Base-by-base conservation (phyloP, 805 yeast genomes). In the Teunomyces panamensis region DNA sequence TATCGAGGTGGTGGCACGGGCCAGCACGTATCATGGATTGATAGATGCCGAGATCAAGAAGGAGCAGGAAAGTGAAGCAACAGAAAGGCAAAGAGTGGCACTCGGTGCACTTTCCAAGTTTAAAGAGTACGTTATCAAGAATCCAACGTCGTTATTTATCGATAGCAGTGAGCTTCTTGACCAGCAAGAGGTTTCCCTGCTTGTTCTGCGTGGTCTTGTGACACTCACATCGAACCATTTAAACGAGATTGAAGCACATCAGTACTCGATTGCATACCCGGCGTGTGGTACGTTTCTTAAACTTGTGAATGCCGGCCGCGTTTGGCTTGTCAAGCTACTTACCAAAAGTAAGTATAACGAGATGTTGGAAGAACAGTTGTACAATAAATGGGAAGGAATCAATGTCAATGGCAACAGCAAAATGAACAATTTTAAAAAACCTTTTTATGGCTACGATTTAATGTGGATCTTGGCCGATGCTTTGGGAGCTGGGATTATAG, bases 381-480 rank as follows among this genome's bases (percentile, higher is more conserved):
- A 62, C 16, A 65, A 65, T 16, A 77, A 68, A 50, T 81, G 82
- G 78, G 75, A 71, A 48, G 78, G 77, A 1, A 50, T 51, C 10
- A 65, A 52, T 13, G 8, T 54, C 3, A 56, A 51, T 43, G 67
- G 67, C 0, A 52, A 56, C 1, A 44, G 52, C 37, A 67, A 65
- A 30, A 69, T 76, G 61, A 68, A 67, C 36, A 64, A 69, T 20
- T 72, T 72, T 45, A 68, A 73, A 51, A 67, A 69, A 42, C 81
- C 80, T 11, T 77, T 75, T 49, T 74, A 77, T 46, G 85, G 84
- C 0, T 58, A 75, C 35, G 77, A 74, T 49, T 56, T 80, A 35
- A 55, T 67, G 29, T 81, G 84, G 82, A 57, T 73, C 1, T 53
- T 81, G 10, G 79, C 82, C 13, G 75, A 74, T 45, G 69, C 80